A percentile compares a stretch with the other conserved stretches of the same genome.
These are phyloP conservation scores for Dovyalis caffra DNA, from an alignment of 345 rosid species.

Conservation along the genomic window DNA sequence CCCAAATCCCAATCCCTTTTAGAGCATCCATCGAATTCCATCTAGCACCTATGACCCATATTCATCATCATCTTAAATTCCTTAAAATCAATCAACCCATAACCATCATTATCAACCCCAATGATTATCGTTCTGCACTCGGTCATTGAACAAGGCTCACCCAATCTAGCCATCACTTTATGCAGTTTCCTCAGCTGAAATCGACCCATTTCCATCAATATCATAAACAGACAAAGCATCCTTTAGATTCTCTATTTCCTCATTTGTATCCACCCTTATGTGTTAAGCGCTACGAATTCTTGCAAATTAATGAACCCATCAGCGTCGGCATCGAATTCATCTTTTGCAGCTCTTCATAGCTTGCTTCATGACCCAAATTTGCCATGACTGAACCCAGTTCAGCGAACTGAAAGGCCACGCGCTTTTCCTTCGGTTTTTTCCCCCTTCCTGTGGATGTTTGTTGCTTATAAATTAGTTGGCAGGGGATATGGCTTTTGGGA, in stretches of 20 bases:
- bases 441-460: too few relatives aligned
- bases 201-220: slow-evolving; percentile 77
- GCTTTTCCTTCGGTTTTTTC: too few relatives aligned
- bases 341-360: slow-evolving; percentile 49
- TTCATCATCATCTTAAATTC: slow-evolving; percentile 96
- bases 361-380: slow-evolving; percentile 60
- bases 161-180: slow-evolving; percentile 66
- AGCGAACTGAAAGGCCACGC: too few relatives aligned
- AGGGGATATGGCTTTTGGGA: too few relatives aligned
- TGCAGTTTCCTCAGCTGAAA: slow-evolving; percentile 77
- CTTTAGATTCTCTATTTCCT: slow-evolving; percentile 59
- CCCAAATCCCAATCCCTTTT: neutral
- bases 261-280: slow-evolving; percentile 66
- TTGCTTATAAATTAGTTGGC: too few relatives aligned
- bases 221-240: slow-evolving; percentile 87
- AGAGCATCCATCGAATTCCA: slow-evolving; percentile 7
- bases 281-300: slow-evolving; percentile 71
- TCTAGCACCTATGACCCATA: slow-evolving; percentile 26
- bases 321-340: slow-evolving; percentile 63
- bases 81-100: slow-evolving; percentile 78
- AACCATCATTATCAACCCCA: slow-evolving; percentile 84
- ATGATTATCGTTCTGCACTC: slow-evolving; percentile 87
- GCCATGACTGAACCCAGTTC: slow-evolving; percentile 76
- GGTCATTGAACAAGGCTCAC: slow-evolving; percentile 64
- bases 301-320: slow-evolving; percentile 68